Conservation (phyloP, 2,329 filamentous ascomycete species). For the Podosphaera xanthii region DNA sequence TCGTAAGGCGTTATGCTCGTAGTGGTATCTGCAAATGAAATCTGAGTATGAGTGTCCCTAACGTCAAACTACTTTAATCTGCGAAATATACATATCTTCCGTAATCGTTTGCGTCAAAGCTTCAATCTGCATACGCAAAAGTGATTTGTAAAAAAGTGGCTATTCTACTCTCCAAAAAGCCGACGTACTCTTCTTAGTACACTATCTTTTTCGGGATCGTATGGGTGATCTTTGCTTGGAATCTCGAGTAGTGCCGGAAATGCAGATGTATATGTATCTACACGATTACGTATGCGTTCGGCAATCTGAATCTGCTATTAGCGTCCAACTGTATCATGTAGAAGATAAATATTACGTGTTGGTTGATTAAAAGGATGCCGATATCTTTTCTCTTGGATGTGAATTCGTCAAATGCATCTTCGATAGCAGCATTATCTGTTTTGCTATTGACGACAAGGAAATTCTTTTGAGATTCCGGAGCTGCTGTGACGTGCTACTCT, state of each 20-base stretch:
- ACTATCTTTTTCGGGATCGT: slow-evolving; percentile 97
- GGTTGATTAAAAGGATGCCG: slow-evolving; percentile 88
- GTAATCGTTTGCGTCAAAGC: no score
- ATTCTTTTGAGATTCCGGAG: slow-evolving; percentile 84
- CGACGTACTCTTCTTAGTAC: slow-evolving; percentile 70
- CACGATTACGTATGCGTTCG: slow-evolving; percentile 72
- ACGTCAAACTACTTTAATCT: no score
- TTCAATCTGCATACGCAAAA: no score
- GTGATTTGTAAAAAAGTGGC: no score
- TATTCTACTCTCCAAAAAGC: slow-evolving; percentile 44
- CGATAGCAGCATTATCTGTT: slow-evolving; percentile 72
- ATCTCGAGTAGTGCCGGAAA: slow-evolving; percentile 96
- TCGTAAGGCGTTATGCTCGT: no score
- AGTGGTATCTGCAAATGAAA: no score
- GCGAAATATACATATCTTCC: no score
- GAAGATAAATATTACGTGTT: slow-evolving; percentile 41
- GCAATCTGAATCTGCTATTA: slow-evolving; percentile 40
- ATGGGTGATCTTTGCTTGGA: slow-evolving; percentile 95
- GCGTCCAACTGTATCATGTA: not conserved
- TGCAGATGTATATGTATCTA: slow-evolving; percentile 80
- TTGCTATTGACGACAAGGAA: slow-evolving; percentile 91
- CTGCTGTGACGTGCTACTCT: slow-evolving; percentile 63
- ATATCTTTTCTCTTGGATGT: slow-evolving; percentile 86
- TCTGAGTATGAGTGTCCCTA: no score
- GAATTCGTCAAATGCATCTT: slow-evolving; percentile 74